These are phyloP conservation scores for Pseudonitzschia multistriata DNA, from an alignment of 108 stramenopile genomes.

Conservation along the genomic window DNA sequence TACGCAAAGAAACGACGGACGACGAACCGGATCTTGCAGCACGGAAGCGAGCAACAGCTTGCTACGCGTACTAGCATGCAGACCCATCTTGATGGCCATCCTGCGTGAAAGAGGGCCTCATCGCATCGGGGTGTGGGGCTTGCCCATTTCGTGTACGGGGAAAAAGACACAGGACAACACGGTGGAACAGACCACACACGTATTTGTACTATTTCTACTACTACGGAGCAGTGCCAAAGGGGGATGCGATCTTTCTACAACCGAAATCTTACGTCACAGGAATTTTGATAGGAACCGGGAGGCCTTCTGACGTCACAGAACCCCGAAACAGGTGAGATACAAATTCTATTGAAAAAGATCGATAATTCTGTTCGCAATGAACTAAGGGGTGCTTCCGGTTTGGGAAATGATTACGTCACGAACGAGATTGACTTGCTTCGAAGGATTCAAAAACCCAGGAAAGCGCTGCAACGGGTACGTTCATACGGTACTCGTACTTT, in stretches of 20 bases:
- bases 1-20: too few relatives aligned
- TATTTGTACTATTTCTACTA: background rate
- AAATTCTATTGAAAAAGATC: background rate
- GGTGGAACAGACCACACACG: background rate
- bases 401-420: constrained; percentile 2
- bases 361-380: background rate
- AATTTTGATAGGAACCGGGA: background rate
- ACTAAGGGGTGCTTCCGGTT: background rate
- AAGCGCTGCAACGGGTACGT: too few relatives aligned
- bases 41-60: too few relatives aligned
- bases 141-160: too few relatives aligned
- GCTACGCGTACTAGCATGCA: too few relatives aligned
- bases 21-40: too few relatives aligned
- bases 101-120: too few relatives aligned
- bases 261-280: constrained; percentile 2
- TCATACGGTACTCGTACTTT: too few relatives aligned
- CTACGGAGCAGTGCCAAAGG: too few relatives aligned
- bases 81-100: too few relatives aligned
- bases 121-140: too few relatives aligned
- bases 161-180: too few relatives aligned
- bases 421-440: background rate
- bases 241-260: background rate
- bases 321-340: background rate
- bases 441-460: background rate
- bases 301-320: constrained; percentile 1